Evolutionary conservation across 208 protist genomes (phyloP), one percentile per base, ranked within the genome.

Genomic region (Trypanosoma rangeli): DNA sequence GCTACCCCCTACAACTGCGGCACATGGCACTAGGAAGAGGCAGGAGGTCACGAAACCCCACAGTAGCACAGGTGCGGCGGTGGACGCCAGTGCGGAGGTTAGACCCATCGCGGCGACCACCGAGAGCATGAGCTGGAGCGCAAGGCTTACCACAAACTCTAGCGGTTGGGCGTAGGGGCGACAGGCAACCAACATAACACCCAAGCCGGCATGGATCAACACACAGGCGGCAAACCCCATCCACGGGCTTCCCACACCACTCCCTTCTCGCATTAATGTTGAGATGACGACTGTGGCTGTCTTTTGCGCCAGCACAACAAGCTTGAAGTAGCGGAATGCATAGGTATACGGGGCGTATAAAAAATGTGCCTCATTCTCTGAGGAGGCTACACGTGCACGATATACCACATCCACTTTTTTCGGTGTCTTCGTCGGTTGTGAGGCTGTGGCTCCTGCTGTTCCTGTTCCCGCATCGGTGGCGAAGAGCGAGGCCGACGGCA

Each of bases 331-430:
- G 13, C 70, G 70, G 31, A 60, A 76, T 26, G 31, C 16, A 26
- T 62, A 65, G 5, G 49, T 50, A 31, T 73, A 80, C 18, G 75
- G 75, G 52, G 62, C 28, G 48, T 76, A 80, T 12, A 80, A 35
- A 64, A 80, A 80, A 3, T 67, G 64, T 26, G 69, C 75, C 52
- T 70, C 64, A 66, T 80, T 80, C 49, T 64, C 13, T 13, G 75
- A 80, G 54, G 68, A 55, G 18, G 35, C 55, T 20, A 66, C 75
- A 24, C 66, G 29, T 54, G 71, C 75, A 54, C 75, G 64, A 39
- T 73, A 77, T 0, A 39, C 1, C 22, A 28, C 28, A 33, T 48
- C 26, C n/a, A 24, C 22, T 5, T 53, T 50, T 20, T 50, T 66
- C 22, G 35, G 13, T 52, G 12, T 33, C 22, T 24, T 44, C 29